Conservation (phyloP, 108 stramenopile species). For the Conticribra weissflogii region DNA sequence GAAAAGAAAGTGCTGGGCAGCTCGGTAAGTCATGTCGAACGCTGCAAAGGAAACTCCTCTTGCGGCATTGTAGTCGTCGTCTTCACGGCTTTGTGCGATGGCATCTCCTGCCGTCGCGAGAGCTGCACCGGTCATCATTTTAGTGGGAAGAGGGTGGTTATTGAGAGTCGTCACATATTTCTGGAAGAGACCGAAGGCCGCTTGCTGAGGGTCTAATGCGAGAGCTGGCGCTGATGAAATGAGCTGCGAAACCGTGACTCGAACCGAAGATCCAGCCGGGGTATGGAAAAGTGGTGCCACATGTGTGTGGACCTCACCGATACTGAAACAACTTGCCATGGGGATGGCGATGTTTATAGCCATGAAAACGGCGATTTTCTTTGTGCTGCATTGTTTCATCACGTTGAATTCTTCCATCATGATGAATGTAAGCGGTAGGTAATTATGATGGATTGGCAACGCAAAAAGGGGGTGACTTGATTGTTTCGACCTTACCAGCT, state of each 20-base stretch:
- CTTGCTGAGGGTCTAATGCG: background rate
- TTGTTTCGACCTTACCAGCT: too few relatives aligned
- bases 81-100: slow-evolving; percentile 58
- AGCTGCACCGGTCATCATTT: slow-evolving; percentile 70
- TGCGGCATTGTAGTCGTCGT: slow-evolving; percentile 51
- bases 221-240: background rate
- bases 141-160: slow-evolving; percentile 63
- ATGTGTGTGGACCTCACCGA: background rate
- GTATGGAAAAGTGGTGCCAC: background rate
- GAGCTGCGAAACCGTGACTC: background rate
- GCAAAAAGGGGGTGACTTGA: too few relatives aligned
- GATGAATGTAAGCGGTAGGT: too few relatives aligned
- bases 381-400: background rate
- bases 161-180: background rate
- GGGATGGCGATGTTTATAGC: background rate
- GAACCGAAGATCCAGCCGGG: background rate
- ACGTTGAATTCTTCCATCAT: background rate
- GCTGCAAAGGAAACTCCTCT: slow-evolving; percentile 66
- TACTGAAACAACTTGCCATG: background rate
- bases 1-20: slow-evolving; percentile 61
- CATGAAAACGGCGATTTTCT: background rate
- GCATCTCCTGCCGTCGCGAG: slow-evolving; percentile 65
- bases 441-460: too few relatives aligned
- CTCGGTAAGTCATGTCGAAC: slow-evolving; percentile 73
- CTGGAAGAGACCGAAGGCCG: background rate